Base-by-base conservation (phyloP, 2,329 filamentous ascomycete genomes). In the Achaetomium macrosporum region DNA sequence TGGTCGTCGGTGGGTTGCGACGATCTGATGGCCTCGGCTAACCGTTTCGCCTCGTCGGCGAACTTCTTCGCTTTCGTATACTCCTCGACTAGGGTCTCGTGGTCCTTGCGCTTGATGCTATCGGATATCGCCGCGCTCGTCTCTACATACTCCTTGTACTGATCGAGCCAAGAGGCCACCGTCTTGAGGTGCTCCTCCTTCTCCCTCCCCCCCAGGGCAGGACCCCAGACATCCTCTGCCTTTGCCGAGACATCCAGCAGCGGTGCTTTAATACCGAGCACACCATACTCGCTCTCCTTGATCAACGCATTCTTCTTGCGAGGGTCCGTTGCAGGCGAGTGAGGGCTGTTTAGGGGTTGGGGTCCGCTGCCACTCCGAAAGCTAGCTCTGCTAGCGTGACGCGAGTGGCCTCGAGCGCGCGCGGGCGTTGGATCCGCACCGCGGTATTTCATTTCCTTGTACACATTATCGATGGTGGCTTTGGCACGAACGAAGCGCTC, bases 401-500 rank as follows among this genome's bases (percentile, higher is more conserved):
- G 78, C 17, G 82, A 85, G 64, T 88, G 85, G 16, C 70, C 67
- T 37, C 73, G 68, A 50, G 71, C 51, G 25, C 73, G 68, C 8
- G 71, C 64, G 5, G 73, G 68, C 3, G 73, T 70, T 6, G 77
- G 76, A 43, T 85, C 82, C 19, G 68, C 73, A 11, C 83, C 83
- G 43, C 80, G 76, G 60, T 75, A 91, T 77, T 82, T 96, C 93
- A 99, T 99, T 69, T 99, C 93, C 57, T 85, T 95, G 72, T 99
- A 99, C 48, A 99, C 93, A 71, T 95, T 95, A 72, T 99, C 93
- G 64, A 99, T 97, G 8, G 92, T 97, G 16, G 92, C 89, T 70
- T 99, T 99, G 41, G 93, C 93, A 58, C 90, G 87, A 51, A 99
- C 93, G 73, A 99, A 99, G 60, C 92, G 87, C 71, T 99, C 95